Evolutionary conservation across 2,329 filamentous ascomycete species (phyloP).

Genomic region (Alternaria sp.): DNA sequence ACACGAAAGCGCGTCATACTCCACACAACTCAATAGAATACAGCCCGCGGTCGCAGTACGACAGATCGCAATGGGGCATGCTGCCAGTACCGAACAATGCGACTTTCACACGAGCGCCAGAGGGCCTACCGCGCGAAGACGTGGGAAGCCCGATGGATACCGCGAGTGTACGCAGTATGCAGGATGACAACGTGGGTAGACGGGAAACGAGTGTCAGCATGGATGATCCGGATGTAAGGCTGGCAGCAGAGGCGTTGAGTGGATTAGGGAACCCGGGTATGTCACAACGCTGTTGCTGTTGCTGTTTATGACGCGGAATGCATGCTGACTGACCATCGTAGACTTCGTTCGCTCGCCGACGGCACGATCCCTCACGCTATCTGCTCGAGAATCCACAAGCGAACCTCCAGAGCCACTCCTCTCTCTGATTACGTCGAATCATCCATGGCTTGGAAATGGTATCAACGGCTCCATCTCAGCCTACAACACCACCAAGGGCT

Average conservation of each 20-base stretch:
- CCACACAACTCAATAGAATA: conserved; percentile 43
- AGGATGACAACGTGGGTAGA: conserved; percentile 38
- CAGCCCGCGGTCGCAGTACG: conserved; percentile 37
- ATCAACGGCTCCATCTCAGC: conserved; percentile 84
- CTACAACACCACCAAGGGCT: conserved; percentile 87
- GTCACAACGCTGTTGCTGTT: conserved; percentile 20
- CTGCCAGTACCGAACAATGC: conserved; percentile 34
- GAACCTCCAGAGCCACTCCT: conserved; percentile 77
- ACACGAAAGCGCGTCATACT: conserved; percentile 33
- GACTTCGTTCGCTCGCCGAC: conserved; percentile 53
- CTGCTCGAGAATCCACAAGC: conserved; percentile 48
- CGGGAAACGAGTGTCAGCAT: conserved; percentile 54
- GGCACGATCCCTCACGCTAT: conserved; percentile 37
- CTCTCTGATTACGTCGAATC: conserved; percentile 83
- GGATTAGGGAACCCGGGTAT: conserved; percentile 57
- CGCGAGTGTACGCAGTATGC: conserved; percentile 52
- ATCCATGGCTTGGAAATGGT: conserved; percentile 83
- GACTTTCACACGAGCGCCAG: conserved; percentile 42
- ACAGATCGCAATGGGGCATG: conserved; percentile 34
- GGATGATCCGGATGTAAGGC: conserved; percentile 56
- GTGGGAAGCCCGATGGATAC: conserved; percentile 54
- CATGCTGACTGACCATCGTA: conserved; percentile 31
- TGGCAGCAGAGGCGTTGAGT: conserved; percentile 58
- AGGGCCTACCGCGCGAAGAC: conserved; percentile 36
- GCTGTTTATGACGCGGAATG: not conserved